phyloP scores from a whole-genome alignment of 1,139 yeast genomes.

The Scheffersomyces titani region DNA sequence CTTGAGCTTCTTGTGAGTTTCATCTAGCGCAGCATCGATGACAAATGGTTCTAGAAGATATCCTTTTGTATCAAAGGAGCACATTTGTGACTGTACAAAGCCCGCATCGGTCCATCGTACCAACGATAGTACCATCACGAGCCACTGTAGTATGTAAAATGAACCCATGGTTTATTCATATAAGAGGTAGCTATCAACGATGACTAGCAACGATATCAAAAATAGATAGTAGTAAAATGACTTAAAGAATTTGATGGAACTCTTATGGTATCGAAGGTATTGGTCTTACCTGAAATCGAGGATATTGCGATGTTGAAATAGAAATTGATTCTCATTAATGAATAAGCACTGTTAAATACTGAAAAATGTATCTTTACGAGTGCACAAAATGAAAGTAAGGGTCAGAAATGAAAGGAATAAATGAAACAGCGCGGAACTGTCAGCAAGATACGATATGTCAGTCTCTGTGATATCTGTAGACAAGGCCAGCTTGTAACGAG shows the following conservation, averaged over 20 bases:
- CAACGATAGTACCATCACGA: slow-evolving; percentile 1
- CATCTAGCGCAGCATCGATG: slow-evolving; percentile 44
- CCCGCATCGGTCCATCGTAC: slow-evolving; percentile 11
- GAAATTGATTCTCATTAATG: too few species aligned
- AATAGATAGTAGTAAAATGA: too few species aligned
- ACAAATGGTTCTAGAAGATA: slow-evolving; percentile 31
- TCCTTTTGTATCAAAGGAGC: slow-evolving; percentile 7
- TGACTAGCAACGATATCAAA: not conserved
- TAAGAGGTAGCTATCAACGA: not conserved
- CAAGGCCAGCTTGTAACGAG: not conserved
- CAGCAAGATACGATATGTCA: not conserved
- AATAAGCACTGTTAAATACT: too few species aligned
- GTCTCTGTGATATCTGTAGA: not conserved
- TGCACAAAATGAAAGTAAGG: not conserved
- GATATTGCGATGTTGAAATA: not conserved
- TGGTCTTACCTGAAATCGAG: too few species aligned
- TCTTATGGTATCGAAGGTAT: too few species aligned
- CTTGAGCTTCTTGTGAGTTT: slow-evolving; percentile 30
- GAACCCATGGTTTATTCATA: not conserved
- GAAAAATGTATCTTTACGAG: not conserved
- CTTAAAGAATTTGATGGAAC: too few species aligned
- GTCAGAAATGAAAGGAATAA: not conserved
- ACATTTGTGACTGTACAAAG: slow-evolving; percentile 13
- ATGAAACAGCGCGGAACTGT: not conserved
- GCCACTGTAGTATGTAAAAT: not conserved